Base-by-base conservation (phyloP, 1,284 basidiomycete genomes). In the Coriolopsis trogii region DNA sequence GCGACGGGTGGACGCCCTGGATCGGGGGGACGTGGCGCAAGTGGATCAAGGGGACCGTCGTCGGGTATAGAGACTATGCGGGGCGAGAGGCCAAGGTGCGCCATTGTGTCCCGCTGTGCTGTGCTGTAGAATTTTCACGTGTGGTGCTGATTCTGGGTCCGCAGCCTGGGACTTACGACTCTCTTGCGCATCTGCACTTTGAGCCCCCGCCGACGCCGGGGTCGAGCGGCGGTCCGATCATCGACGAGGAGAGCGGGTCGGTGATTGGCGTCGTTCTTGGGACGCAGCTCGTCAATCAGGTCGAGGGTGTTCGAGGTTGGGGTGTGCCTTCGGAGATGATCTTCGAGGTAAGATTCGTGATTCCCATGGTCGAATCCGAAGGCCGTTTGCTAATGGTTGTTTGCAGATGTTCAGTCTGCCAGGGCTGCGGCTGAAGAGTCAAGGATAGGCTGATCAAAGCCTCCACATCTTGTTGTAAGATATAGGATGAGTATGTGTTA, bases 211-310 rank as follows among this genome's bases (percentile, higher is more conserved):
- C 87, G 8, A 81, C 82, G 0, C 76, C 80, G 1, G 87, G 88
- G 9, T 87, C 85, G 18, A 87, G 84, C 41, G 88, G 88, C 7
- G 87, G 87, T 0, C 86, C 87, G 0, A 81, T 90, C 47, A 74
- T 90, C 3, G 83, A 87, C 51, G 75, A 79, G 47, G 76, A 81
- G 59, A 80, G 72, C 30, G 87, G 86, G 2, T 79, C 84, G 1
- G 86, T 90, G 1, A 76, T 90, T 2, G 88, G 87, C 0, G 72
- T 89, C n/a, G 77, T 86, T 53, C 70, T 87, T 4, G 87, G 86
- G 3, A 78, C 79, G 31, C 75, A 80, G 63, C 81, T 83, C 76
- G 78, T 83, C 53, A 81, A 72, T 58, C 66, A 75, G 12, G 67
- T 85, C 4, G 79, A 82, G 46, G 85, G 84, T 7, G 64, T 77